phyloP scores from a whole-genome alignment of 1,139 yeast genomes.

The Yamadazyma jaroonii region DNA sequence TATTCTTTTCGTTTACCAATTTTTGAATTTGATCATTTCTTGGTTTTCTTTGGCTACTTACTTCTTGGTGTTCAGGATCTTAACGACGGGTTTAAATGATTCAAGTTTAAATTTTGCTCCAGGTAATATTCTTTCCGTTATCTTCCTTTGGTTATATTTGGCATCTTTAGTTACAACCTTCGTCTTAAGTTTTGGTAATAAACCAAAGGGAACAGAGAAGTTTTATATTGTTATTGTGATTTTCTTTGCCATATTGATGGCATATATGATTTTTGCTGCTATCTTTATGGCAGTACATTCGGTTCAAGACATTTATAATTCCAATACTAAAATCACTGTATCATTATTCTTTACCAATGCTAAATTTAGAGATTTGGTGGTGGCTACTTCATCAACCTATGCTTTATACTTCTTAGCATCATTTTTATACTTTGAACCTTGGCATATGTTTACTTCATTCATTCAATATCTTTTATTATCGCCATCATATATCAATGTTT shows the following conservation, averaged over 20 bases:
- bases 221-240: conserved; percentile 81
- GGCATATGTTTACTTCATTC: conserved; percentile 53
- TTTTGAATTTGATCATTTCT: conserved; percentile 49
- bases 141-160: conserved; percentile 85
- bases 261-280: conserved; percentile 75
- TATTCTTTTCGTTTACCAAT: conserved; percentile 43
- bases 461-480: conserved; percentile 45
- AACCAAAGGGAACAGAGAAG: conserved; percentile 86
- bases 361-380: conserved; percentile 47
- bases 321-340: conserved; percentile 33
- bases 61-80: conserved; percentile 75
- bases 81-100: conserved; percentile 66
- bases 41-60: conserved; percentile 85
- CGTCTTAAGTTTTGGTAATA: conserved; percentile 88
- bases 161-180: conserved; percentile 89
- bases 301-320: conserved; percentile 31
- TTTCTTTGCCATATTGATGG: conserved; percentile 91
- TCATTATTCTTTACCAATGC: conserved; percentile 39
- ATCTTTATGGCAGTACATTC: conserved; percentile 48
- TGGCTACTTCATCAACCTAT: conserved; percentile 46
- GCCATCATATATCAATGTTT: conserved; percentile 47
- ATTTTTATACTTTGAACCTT: conserved; percentile 47
- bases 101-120: conserved; percentile 50
- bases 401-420: conserved; percentile 47
- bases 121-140: conserved; percentile 73